These are phyloP conservation scores for Microsporum canis DNA, from an alignment of 2,329 filamentous ascomycete genomes.

Conservation along the genomic window DNA sequence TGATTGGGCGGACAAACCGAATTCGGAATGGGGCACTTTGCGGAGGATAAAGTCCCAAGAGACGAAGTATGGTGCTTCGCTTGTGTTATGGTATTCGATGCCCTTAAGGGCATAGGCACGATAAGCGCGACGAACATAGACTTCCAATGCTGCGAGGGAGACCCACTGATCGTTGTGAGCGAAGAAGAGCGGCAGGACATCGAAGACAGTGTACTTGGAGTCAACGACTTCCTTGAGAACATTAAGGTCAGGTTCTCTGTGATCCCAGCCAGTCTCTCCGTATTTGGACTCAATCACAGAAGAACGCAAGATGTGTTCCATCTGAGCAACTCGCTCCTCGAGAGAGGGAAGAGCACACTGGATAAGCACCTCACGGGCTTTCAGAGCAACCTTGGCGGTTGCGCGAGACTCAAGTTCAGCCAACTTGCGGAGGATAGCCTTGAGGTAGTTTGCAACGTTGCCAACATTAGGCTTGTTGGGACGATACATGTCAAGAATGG, in stretches of 20 bases:
- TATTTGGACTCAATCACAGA: constrained; percentile 95
- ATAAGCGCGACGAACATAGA: constrained; percentile 93
- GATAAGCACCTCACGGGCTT: constrained; percentile 93
- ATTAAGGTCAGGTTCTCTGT: constrained; percentile 80
- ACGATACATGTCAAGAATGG: constrained; percentile 85
- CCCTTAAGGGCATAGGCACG: constrained; percentile 86
- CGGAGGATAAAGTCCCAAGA: constrained; percentile 94
- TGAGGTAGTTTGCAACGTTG: constrained; percentile 79
- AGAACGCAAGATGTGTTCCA: constrained; percentile 96
- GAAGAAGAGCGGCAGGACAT: constrained; percentile 92
- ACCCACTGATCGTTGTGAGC: constrained; percentile 91
- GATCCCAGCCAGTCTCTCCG: constrained; percentile 92
- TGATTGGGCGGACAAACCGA: constrained; percentile 62
- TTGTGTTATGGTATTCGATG: constrained; percentile 69
- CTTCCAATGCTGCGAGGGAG: constrained; percentile 81
- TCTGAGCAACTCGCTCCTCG: constrained; percentile 87
- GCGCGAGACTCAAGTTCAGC: constrained; percentile 78
- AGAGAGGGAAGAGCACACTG: constrained; percentile 92
- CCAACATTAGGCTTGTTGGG: constrained; percentile 87
- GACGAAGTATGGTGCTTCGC: constrained; percentile 64
- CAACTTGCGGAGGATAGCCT: constrained; percentile 67
- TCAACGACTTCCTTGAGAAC: constrained; percentile 96
- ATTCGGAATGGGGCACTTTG: constrained; percentile 86
- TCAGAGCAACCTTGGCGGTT: constrained; percentile 91
- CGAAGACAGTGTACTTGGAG: constrained; percentile 96